phyloP scores from a whole-genome alignment of 2,329 filamentous ascomycete genomes.

The Dothideomycetes sp. region DNA sequence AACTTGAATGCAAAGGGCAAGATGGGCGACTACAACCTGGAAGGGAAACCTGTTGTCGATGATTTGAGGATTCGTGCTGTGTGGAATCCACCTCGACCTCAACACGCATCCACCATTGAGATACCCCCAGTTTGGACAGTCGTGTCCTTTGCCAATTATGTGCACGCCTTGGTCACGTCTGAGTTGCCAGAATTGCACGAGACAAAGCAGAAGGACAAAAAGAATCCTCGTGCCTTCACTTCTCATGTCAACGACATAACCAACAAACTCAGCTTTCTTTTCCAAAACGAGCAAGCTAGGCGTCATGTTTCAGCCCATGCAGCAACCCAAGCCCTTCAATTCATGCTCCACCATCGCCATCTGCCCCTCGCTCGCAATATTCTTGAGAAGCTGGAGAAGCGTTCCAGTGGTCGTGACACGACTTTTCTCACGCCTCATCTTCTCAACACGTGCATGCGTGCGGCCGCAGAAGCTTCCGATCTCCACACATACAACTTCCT shows the following conservation, averaged over 20 bases:
- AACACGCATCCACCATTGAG: not conserved
- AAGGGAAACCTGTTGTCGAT: not conserved
- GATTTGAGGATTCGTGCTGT: not conserved
- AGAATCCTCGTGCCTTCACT: not conserved
- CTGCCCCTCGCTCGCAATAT: conserved; percentile 17
- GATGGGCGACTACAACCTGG: not conserved
- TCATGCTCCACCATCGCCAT: conserved; percentile 17
- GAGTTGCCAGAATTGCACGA: not conserved
- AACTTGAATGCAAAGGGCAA: not conserved
- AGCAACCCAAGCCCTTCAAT: conserved; percentile 17
- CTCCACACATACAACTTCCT: conserved; percentile 22
- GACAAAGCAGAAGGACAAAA: not conserved
- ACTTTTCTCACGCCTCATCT: conserved; percentile 3
- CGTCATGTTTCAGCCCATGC: conserved; percentile 17
- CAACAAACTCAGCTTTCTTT: conserved; percentile 16
- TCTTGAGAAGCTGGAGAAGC: conserved; percentile 14
- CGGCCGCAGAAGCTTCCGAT: conserved; percentile 19
- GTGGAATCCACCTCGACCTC: not conserved
- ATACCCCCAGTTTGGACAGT: conserved; percentile 6
- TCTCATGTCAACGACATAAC: conserved; percentile 16
- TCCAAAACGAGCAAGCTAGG: conserved; percentile 11
- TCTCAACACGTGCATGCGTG: conserved; percentile 20
- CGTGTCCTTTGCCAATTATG: conserved; percentile 9
- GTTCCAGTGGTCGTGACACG: not conserved
- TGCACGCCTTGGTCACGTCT: conserved; percentile 2